These are phyloP conservation scores for Phaffomyces thermotolerans DNA, from an alignment of 805 yeast genomes.

Conservation along the genomic window DNA sequence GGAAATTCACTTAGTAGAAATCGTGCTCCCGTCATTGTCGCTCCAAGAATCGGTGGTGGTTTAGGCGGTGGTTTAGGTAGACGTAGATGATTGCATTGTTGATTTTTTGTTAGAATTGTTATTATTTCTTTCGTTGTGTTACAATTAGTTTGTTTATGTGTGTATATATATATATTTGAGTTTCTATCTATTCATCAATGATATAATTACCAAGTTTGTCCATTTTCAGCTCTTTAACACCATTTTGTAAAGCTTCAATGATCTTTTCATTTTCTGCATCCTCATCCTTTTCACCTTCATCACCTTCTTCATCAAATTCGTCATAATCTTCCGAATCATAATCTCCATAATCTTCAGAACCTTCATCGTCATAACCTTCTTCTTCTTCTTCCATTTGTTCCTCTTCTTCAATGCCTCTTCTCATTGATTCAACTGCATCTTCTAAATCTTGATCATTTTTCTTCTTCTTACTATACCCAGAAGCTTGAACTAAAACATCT, in stretches of 20 bases:
- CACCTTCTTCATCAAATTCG: slow-evolving; percentile 19
- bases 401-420: slow-evolving; percentile 34
- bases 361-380: slow-evolving; percentile 48
- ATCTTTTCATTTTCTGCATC: slow-evolving; percentile 56
- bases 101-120: too few relatives aligned
- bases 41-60: background rate
- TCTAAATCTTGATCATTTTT: slow-evolving; percentile 62
- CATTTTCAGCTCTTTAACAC: slow-evolving; percentile 62
- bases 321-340: slow-evolving; percentile 23
- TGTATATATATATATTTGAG: background rate
- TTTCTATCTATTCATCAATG: slow-evolving; percentile 34
- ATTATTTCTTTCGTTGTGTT: too few relatives aligned
- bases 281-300: slow-evolving; percentile 41
- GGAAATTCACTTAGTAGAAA: background rate
- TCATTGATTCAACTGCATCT: slow-evolving; percentile 62
- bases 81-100: background rate
- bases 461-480: slow-evolving; percentile 65
- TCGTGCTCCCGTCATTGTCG: background rate
- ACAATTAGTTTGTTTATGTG: too few relatives aligned
- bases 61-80: background rate
- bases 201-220: slow-evolving; percentile 81
- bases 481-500: slow-evolving; percentile 86
- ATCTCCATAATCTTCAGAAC: slow-evolving; percentile 24
- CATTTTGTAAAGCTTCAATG: slow-evolving; percentile 60
- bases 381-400: slow-evolving; percentile 18